Base-by-base conservation (phyloP, 1,139 yeast species). In the Saccharomycopsis hybrid region DNA sequence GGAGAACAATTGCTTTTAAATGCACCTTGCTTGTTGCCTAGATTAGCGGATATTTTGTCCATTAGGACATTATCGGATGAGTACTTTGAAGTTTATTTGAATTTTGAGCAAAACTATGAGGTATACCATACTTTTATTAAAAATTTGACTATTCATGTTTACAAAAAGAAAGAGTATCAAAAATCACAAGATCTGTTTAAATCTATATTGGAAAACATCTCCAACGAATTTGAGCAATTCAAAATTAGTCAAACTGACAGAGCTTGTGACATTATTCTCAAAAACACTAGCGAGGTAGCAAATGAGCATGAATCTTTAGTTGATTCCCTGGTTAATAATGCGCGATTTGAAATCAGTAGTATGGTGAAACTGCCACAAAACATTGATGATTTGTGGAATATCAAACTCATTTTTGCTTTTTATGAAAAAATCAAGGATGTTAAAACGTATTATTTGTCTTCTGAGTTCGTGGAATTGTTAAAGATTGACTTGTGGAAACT, bases 11-110 rank as follows among this genome's bases (percentile, higher is more conserved):
- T 62, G 4, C 64, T 63, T 7, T 58, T 66, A 3, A 53, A 52
- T 2, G 44, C 94, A 1, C 96, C 97, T 0, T 78, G 87, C 57
- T 64, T 88, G 43, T 64, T 89, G 36, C 95, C 96, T 0, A 75
- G 77, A 41, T 62, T 85, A 33, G 68, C 70, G 25, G 66, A 67
- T 0, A 78, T 88, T 24, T 48, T 53, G n/a, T 60, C 62, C 3
- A 66, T 80, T 5, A 64, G 68, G 42, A 72, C 80, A 0, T 57
- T 61, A 5, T 72, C 78, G 2, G 60, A 65, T 1, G 73, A 73
- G 33, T 72, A 73, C 59, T 77, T 76, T 58, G 69, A 71, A 13
- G 71, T 79, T 5, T 57, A 58, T 28, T 67, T 71, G 51, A 75
- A 72, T 62, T 72, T 72, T 54, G 65, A 58, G 41, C 61, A 64